Evolutionary conservation across 148 eudicot genomes (phyloP).

Genomic region (Spergularia marina): DNA sequence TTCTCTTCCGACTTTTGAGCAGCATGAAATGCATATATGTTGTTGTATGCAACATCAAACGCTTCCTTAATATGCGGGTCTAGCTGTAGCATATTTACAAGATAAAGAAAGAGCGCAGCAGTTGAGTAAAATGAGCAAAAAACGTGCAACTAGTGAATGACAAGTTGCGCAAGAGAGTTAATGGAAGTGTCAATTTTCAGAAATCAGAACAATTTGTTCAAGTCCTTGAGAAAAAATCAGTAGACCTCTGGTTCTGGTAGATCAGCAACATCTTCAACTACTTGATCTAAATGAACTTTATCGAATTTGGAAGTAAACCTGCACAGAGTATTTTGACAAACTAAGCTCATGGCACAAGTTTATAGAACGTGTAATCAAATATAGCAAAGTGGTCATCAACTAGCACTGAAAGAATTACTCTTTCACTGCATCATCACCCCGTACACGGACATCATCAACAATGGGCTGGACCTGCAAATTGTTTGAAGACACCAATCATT

Average conservation of each 20-base stretch:
- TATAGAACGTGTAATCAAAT: neutral
- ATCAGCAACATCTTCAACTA: conserved; percentile 69
- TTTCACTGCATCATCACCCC: conserved; percentile 96
- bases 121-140: neutral
- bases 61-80: conserved; percentile 85
- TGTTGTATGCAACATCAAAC: conserved; percentile 92
- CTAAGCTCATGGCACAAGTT: conserved; percentile 12
- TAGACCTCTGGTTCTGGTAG: conserved; percentile 90
- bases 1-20: conserved; percentile 81
- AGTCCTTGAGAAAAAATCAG: neutral
- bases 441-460: conserved; percentile 75
- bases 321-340: conserved; percentile 17
- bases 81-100: conserved; percentile 48
- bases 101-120: neutral
- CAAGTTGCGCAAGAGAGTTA: neutral
- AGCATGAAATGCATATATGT: conserved; percentile 94
- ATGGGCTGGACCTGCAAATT: conserved; percentile 82
- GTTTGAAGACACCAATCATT: neutral
- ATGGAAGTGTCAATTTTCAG: neutral
- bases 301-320: conserved; percentile 81
- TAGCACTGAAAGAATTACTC: conserved; percentile 52
- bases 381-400: neutral
- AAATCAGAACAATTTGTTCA: neutral
- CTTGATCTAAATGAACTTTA: conserved; percentile 64
- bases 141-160: neutral